These are phyloP conservation scores for Prunus kanzakura DNA, from an alignment of 306 rosid species.

Conservation along the genomic window DNA sequence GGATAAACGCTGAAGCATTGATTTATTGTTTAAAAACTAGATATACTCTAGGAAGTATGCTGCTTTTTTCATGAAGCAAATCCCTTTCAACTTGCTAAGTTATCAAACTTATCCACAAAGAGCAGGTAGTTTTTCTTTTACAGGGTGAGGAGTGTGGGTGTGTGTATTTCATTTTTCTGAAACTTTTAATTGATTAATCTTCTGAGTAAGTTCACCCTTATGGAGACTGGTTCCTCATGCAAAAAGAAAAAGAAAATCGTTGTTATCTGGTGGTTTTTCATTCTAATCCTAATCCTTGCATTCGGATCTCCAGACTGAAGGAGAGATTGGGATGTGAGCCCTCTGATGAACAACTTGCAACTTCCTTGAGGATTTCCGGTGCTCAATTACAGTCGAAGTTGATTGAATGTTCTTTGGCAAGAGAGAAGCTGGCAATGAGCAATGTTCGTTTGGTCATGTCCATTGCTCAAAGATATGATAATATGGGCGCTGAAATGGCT, in stretches of 20 bases:
- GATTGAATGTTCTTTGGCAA: slow-evolving; percentile 76
- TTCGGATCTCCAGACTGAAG: slow-evolving; percentile 56
- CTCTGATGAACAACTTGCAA: slow-evolving; percentile 78
- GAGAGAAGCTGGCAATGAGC: slow-evolving; percentile 92
- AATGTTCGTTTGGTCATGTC: slow-evolving; percentile 92
- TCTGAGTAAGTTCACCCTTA: background rate
- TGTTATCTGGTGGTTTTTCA: background rate
- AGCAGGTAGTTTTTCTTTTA: background rate
- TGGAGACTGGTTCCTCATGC: background rate
- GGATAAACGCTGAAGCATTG: background rate
- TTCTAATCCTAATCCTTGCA: slow-evolving; percentile 16
- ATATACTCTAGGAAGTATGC: background rate
- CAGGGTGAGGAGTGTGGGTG: background rate
- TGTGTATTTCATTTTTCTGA: background rate
- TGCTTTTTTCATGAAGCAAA: background rate
- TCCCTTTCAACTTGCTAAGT: background rate
- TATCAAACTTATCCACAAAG: background rate
- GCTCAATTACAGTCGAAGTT: slow-evolving; percentile 54
- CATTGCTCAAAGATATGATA: slow-evolving; percentile 91
- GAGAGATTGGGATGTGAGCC: slow-evolving; percentile 87
- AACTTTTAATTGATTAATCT: background rate
- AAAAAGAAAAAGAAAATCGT: background rate
- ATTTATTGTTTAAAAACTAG: background rate
- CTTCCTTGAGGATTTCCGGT: slow-evolving; percentile 69
- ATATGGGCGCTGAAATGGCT: slow-evolving; percentile 88